Evolutionary conservation across 306 rosid genomes (phyloP), one percentile per base, ranked within the genome.

Genomic region (Adenanthera pavonina): DNA sequence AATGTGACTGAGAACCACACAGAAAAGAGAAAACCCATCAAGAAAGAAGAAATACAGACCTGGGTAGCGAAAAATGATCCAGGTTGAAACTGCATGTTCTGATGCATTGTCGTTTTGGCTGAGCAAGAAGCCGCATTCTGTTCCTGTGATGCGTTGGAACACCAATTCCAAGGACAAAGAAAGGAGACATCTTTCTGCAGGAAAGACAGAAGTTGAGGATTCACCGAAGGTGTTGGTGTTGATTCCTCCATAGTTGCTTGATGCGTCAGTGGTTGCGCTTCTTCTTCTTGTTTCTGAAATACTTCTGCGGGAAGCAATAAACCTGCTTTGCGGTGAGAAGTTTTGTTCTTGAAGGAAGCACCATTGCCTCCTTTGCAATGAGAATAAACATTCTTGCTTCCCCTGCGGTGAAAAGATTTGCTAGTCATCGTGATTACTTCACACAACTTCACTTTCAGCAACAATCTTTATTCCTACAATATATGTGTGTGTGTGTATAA

Each of bases 101-200:
- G 25, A 30, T 11, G 46, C 33, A 1, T 3, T 0, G 10, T 71
- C 7, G 11, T 14, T 12, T 47, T 47, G 17, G 6, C 65, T 35
- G 76, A 61, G 34, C 1, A 5, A 16, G 77, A 72, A 66, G 80
- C 6, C 2, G 30, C 10, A 46, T 59, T 4, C 3, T 35, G 4
- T 0, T 59, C 3, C 3, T 35, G 4, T 0, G 3, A 19, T 7
- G 38, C 36, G 2, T 38, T 14, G 46, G 70, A 10, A 64, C 69
- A 12, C 83, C 85, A 81, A 57, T 3, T 38, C 80, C 85, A 85
- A 17, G 83, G 82, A 66, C 17, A 77, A 61, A 85, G 83, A 77
- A 81, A 85, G 0, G 85, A 85, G 8, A 20, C 5, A 40, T 85
- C 83, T 72, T 72, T 81, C 61, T 77, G 38, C 9, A 81, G 73